These are phyloP conservation scores for Crithidia expoeki DNA, from an alignment of 208 protist species.

Conservation along the genomic window DNA sequence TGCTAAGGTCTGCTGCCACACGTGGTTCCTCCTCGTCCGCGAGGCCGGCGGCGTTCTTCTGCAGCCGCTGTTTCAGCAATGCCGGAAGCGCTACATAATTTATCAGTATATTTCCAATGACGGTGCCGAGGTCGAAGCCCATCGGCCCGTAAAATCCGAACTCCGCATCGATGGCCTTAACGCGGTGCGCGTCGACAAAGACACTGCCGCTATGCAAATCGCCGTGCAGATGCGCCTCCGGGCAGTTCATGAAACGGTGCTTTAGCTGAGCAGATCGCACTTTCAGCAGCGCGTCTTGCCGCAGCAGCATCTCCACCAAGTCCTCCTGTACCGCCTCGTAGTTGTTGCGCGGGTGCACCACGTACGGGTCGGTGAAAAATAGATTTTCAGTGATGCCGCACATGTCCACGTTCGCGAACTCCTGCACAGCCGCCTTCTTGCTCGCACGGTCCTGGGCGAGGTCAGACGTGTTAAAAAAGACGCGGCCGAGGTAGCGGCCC, in stretches of 20 bases:
- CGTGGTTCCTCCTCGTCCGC: constrained; percentile 17
- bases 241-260: constrained; percentile 44
- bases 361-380: constrained; percentile 40
- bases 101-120: constrained; percentile 40
- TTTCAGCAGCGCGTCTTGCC: constrained; percentile 23
- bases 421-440: constrained; percentile 46
- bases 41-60: not conserved
- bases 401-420: constrained; percentile 41
- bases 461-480: constrained; percentile 52
- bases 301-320: constrained; percentile 32
- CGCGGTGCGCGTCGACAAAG: constrained; percentile 31
- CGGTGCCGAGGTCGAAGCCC: constrained; percentile 44
- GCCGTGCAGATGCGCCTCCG: constrained; percentile 42
- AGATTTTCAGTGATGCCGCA: constrained; percentile 47
- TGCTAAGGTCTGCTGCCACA: constrained; percentile 31
- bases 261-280: constrained; percentile 39
- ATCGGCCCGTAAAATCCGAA: constrained; percentile 45
- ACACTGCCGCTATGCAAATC: constrained; percentile 47
- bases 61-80: constrained; percentile 22
- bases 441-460: constrained; percentile 26
- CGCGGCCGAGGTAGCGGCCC: constrained; percentile 39
- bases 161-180: constrained; percentile 46
- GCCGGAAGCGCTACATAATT: constrained; percentile 38
- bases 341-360: constrained; percentile 38
- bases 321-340: constrained; percentile 39